A percentile compares a stretch with the other conserved stretches of the same genome.
phyloP scores from a whole-genome alignment of 768 basidiomycete genomes.

The Cubamyces sp. region DNA sequence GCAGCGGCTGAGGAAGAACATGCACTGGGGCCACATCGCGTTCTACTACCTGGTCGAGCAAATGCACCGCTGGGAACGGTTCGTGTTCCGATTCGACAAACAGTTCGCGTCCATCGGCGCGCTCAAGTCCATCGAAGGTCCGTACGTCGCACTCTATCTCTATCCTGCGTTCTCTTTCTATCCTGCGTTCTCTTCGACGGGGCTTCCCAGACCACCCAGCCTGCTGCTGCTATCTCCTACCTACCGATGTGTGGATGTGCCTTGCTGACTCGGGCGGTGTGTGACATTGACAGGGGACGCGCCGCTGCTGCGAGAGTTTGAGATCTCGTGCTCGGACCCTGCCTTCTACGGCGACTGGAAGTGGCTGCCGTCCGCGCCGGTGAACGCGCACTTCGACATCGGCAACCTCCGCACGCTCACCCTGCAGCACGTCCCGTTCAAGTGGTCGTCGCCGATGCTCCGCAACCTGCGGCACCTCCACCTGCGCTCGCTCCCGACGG shows the following conservation, averaged over 20 bases:
- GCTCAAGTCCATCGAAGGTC: constrained; percentile 73
- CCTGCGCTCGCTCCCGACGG: constrained; percentile 66
- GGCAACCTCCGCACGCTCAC: constrained; percentile 60
- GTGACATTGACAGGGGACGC: constrained; percentile 58
- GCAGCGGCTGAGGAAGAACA: constrained; percentile 44
- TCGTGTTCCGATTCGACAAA: constrained; percentile 79
- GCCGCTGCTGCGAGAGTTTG: constrained; percentile 74
- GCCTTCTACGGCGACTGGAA: constrained; percentile 67
- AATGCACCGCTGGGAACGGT: constrained; percentile 82
- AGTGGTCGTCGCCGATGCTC: constrained; percentile 77
- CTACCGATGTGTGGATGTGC: no score
- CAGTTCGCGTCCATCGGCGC: constrained; percentile 76
- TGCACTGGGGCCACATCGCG: constrained; percentile 81
- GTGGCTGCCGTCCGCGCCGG: constrained; percentile 65
- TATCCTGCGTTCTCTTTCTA: neutral
- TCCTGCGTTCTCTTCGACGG: neutral
- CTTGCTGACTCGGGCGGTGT: constrained; percentile 4
- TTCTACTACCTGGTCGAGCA: constrained; percentile 79
- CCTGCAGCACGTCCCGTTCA: constrained; percentile 74
- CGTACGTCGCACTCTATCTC: constrained; percentile 28
- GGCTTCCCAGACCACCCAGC: no score
- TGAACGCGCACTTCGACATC: constrained; percentile 40
- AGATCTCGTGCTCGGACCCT: constrained; percentile 72
- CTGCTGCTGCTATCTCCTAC: no score
- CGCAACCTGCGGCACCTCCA: constrained; percentile 59